Percentiles rank a stretch among this genome's conserved stretches.
Evolutionary conservation across 2,329 filamentous ascomycete genomes (phyloP).

Genomic region (Acarospora socialis): DNA sequence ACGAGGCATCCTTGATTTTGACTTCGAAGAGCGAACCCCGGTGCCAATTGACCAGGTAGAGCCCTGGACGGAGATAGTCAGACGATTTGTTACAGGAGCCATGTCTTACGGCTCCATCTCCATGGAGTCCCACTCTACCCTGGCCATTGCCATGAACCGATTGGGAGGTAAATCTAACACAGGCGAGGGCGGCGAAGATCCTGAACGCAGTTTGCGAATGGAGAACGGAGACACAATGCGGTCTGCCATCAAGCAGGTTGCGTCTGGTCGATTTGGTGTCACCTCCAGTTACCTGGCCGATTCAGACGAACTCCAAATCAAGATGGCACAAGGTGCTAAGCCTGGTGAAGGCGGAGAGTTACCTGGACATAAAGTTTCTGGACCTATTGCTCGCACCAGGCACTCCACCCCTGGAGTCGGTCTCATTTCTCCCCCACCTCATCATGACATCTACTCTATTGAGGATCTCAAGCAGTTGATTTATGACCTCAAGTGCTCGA

Average conservation of each 20-base stretch:
- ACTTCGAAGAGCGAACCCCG: slow-evolving; percentile 71
- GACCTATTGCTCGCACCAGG: slow-evolving; percentile 82
- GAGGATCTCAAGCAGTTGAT: slow-evolving; percentile 96
- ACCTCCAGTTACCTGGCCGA: slow-evolving; percentile 90
- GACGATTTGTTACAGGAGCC: slow-evolving; percentile 88
- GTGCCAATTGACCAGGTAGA: slow-evolving; percentile 95
- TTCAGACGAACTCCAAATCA: slow-evolving; percentile 93
- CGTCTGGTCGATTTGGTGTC: slow-evolving; percentile 89
- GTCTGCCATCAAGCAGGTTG: slow-evolving; percentile 94
- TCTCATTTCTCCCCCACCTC: slow-evolving; percentile 86
- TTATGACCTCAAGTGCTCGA: slow-evolving; percentile 93
- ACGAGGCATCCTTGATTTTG: slow-evolving; percentile 87
- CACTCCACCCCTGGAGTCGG: slow-evolving; percentile 95
- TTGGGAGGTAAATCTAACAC: slow-evolving; percentile 96
- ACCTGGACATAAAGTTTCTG: slow-evolving; percentile 91
- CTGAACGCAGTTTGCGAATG: slow-evolving; percentile 73
- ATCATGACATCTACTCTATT: slow-evolving; percentile 98
- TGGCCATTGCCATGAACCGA: slow-evolving; percentile 93
- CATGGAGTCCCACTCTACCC: slow-evolving; percentile 93
- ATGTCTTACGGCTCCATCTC: slow-evolving; percentile 99
- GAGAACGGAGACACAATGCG: slow-evolving; percentile 93
- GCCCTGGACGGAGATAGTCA: slow-evolving; percentile 94
- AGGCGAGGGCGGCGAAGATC: slow-evolving; percentile 90
- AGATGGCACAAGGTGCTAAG: slow-evolving; percentile 98
- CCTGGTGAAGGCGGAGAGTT: slow-evolving; percentile 95